Evolutionary conservation across 176 grass and related monocot genomes (phyloP).

Genomic region (barley (Hordeum vulgare)): MorexV3_pseudomolecules_assembly NC_058518.1:7580345-7580844

Average conservation of each 20-base stretch:
- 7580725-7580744: constrained; percentile 13
- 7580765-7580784: not conserved
- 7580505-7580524: constrained; percentile 68
- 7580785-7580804: too few species aligned
- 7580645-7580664: too few species aligned
- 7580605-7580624: not conserved
- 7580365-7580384: not conserved
- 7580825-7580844: too few species aligned
- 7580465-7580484: constrained; percentile 43
- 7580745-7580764: too few species aligned
- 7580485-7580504: constrained; percentile 64
- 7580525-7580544: constrained; percentile 49
- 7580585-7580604: not conserved
- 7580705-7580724: constrained; percentile 54
- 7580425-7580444: not conserved
- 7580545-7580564: constrained; percentile 72
- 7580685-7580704: constrained; percentile 86
- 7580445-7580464: constrained; percentile 39
- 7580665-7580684: constrained; percentile 69
- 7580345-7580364: constrained; percentile 25
- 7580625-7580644: too few species aligned
- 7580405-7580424: not conserved
- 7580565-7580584: constrained; percentile 19
- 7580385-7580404: too few species aligned
- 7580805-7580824: too few species aligned